Evolutionary conservation across 306 rosid species (phyloP), one percentile per base, ranked within the genome.

Genomic region (Urtica urens): DNA sequence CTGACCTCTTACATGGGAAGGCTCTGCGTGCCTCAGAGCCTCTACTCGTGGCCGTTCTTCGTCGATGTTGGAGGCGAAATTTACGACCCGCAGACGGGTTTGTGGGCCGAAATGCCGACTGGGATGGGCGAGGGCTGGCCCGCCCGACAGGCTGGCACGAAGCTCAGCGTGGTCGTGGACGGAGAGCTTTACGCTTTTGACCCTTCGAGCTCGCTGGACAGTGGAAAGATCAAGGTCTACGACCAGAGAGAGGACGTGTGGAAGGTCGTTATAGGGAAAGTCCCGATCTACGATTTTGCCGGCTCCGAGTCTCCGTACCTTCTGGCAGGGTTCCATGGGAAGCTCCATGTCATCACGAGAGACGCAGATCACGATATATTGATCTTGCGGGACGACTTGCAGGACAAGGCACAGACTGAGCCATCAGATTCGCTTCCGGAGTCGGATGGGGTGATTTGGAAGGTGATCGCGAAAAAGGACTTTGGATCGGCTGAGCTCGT

Each of bases 121-220:
- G 95, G 97, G 35, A 90, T 90, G 97, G 93, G 97, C 23, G 95
- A 90, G 44, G 95, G 92, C 13, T 90, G 97, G 97, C 97, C 95
- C 50, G 90, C 94, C 10, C 65, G 80, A 55, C 97, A 84, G 40
- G 97, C 94, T 2, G 92, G 92, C 45, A 75, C 95, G 20, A 90
- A 90, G 62, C 51, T 79, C 68, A 90, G 97, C 19, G 79, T 90
- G 10, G 83, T 82, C 18, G 86, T 90, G 31, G 90, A 81, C 35
- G 93, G 85, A 28, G 87, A 90, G 57, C 61, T 90, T 57, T 90
- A 84, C 50, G 97, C 95, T 37, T 74, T 84, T 61, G 97, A 84
- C 52, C 97, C 97, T 20, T 81, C 94, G 5, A 90, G 65, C 47
- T 61, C 86, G 40, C 57, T 74, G 66, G 84, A 84, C 46, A 79